Evolutionary conservation across 805 yeast genomes (phyloP).

Genomic region (Metschnikowia dekortorum): DNA sequence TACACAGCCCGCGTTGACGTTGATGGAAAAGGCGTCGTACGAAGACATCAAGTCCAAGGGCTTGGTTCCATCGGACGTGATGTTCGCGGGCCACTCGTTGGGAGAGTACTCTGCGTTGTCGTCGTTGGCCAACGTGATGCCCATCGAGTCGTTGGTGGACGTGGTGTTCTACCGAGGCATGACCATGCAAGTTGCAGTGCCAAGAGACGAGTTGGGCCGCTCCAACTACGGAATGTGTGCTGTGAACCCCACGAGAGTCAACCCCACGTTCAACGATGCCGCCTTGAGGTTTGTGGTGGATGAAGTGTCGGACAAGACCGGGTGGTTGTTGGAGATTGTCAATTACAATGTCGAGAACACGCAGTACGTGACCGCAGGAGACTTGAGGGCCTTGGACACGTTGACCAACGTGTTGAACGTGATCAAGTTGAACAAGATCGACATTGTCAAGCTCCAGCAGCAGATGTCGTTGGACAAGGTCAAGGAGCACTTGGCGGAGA

Average conservation of each 20-base stretch:
- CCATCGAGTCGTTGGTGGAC: constrained; percentile 93
- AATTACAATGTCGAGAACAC: constrained; percentile 97
- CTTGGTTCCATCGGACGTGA: constrained; percentile 84
- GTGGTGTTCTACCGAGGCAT: constrained; percentile 99
- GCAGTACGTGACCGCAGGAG: constrained; percentile 99
- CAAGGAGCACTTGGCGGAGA: constrained; percentile 81
- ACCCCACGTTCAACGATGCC: constrained; percentile 83
- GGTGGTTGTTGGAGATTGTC: constrained; percentile 96
- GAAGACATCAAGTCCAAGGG: constrained; percentile 98
- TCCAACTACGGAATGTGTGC: constrained; percentile 99
- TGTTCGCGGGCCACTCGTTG: constrained; percentile 98
- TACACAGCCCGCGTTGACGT: constrained; percentile 97
- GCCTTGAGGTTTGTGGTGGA: constrained; percentile 93
- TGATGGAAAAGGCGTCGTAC: constrained; percentile 98
- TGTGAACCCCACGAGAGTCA: constrained; percentile 91
- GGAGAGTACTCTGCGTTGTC: constrained; percentile 99
- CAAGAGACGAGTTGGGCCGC: constrained; percentile 91
- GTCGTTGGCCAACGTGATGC: constrained; percentile 97
- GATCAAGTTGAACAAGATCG: constrained; percentile 89
- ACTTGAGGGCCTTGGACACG: constrained; percentile 89
- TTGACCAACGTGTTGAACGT: constrained; percentile 90
- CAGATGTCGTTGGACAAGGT: constrained; percentile 83
- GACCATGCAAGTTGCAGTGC: constrained; percentile 99
- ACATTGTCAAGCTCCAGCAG: constrained; percentile 81
- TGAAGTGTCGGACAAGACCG: constrained; percentile 75